Evolutionary conservation across 495 filamentous ascomycete genomes (phyloP), one percentile per base, ranked within the genome.

Genomic region (Saxophila tyrrhenica): DNA sequence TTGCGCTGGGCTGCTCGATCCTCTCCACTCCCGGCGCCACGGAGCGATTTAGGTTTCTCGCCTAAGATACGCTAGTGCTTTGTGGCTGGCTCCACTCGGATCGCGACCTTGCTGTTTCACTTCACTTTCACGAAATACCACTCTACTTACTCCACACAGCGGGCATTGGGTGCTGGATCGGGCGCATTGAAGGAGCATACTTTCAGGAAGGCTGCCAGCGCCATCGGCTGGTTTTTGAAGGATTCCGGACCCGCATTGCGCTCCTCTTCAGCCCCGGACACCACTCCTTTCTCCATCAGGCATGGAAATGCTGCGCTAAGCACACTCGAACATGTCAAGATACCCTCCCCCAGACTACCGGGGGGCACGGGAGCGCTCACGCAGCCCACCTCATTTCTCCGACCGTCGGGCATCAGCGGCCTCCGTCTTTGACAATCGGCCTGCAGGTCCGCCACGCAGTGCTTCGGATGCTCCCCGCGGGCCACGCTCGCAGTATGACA

Each of bases 311-410:
- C 21, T 29, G 24, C 54, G 35, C 17, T 57, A 50, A 25, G 42
- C n/a, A 25, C 25, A 32, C 9, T 22, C 13, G 45, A 29, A 19
- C 25, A 61, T 62, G 52, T 64, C 62, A 25, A 55, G 62, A 58
- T 64, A 58, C 42, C 51, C 52, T 10, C 57, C 57, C 11, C n/a
- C 63, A 52, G 71, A 73, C 20, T 65, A 67, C 50, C 69, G 42
- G 73, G 72, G 35, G n/a, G 70, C 76, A 43, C 69, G 80, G 56
- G 80, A 83, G 51, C 70, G 79, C 25, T 84, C 82, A 1, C 80
- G 79, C 43, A 83, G 81, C 0, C 80, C 29, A 35, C 65, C 65
- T 51, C 63, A 70, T 52, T 78, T 75, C 48, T 64, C 71, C 48
- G 81, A 83, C 55, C 60, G 78, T 23, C 62, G 71, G 17, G 41